Conservation (phyloP, 768 basidiomycete species). For the Udeniomyces megalosporus region DNA sequence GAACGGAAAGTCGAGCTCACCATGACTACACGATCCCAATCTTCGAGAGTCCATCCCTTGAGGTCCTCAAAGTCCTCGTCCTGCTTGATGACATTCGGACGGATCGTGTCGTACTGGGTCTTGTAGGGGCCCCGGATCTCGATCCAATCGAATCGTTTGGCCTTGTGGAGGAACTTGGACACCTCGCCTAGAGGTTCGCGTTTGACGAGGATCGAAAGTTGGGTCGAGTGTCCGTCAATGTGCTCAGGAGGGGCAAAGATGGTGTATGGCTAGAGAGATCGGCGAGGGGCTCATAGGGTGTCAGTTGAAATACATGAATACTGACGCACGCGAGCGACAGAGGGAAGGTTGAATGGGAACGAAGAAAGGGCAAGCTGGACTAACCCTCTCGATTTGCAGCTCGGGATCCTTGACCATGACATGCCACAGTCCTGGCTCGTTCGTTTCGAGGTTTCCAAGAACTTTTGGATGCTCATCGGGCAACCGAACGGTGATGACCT, state of each 20-base stretch:
- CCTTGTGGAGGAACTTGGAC: slow-evolving; percentile 10
- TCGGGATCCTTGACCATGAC: slow-evolving; percentile 16
- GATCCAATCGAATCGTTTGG: slow-evolving; percentile 13
- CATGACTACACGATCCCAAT: slow-evolving; percentile 15
- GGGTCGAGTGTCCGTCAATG: slow-evolving; percentile 1
- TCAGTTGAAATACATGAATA: not conserved
- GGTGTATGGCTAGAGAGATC: slow-evolving; percentile 13
- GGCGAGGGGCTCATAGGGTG: too few relatives aligned
- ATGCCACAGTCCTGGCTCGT: slow-evolving; percentile 5
- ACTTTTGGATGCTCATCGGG: slow-evolving; percentile 13
- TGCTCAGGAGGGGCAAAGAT: slow-evolving; percentile 12
- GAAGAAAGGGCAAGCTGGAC: not conserved
- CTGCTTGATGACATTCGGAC: not conserved
- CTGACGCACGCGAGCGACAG: not conserved
- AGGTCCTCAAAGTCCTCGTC: not conserved
- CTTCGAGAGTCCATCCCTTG: slow-evolving; percentile 10
- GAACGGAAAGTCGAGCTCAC: not conserved
- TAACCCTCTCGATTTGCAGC: slow-evolving; percentile 14
- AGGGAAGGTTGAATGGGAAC: not conserved
- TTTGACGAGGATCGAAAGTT: slow-evolving; percentile 15
- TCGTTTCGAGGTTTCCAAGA: slow-evolving; percentile 5
- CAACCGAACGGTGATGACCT: slow-evolving; percentile 12
- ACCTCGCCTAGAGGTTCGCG: slow-evolving; percentile 6
- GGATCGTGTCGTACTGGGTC: slow-evolving; percentile 7
- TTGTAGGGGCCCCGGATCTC: slow-evolving; percentile 9